These are phyloP conservation scores for Globisporangium parvum DNA, from an alignment of 352 stramenopile genomes.

Conservation along the genomic window DNA sequence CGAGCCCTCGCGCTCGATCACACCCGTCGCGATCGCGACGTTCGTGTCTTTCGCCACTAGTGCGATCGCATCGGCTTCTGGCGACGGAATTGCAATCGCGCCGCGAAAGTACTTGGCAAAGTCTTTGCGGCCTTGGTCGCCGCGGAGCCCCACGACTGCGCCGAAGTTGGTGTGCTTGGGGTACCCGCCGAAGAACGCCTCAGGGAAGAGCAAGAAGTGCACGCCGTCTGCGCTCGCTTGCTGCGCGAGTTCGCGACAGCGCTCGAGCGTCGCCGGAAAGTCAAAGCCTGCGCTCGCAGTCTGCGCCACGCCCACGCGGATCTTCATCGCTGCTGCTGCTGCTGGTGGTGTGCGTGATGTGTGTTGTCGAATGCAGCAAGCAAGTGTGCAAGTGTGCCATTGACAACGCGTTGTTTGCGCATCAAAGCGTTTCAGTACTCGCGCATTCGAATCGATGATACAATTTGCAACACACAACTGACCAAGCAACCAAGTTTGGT, in stretches of 20 bases:
- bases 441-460: too few species aligned
- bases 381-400: background rate
- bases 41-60: slow-evolving; percentile 7
- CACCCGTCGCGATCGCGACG: slow-evolving; percentile 13
- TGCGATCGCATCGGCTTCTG: slow-evolving; percentile 16
- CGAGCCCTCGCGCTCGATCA: slow-evolving; percentile 18
- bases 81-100: slow-evolving; percentile 17
- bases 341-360: background rate
- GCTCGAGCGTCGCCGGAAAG: slow-evolving; percentile 16
- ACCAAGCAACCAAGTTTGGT: too few species aligned
- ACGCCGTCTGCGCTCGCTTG: slow-evolving; percentile 11
- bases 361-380: background rate
- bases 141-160: slow-evolving; percentile 12
- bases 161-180: slow-evolving; percentile 23
- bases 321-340: slow-evolving; percentile 5
- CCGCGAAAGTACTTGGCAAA: slow-evolving; percentile 17
- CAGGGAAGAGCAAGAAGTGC: slow-evolving; percentile 20
- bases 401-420: background rate
- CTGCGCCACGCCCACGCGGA: slow-evolving; percentile 18
- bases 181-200: slow-evolving; percentile 24
- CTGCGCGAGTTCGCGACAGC: slow-evolving; percentile 12
- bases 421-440: background rate
- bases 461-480: too few species aligned
- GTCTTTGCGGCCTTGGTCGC: slow-evolving; percentile 15
- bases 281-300: slow-evolving; percentile 19